A percentile compares a stretch with the other conserved stretches of the same genome.
Conservation (phyloP, 2,329 filamentous ascomycete genomes). For the Sordariomycetes sp. region DNA sequence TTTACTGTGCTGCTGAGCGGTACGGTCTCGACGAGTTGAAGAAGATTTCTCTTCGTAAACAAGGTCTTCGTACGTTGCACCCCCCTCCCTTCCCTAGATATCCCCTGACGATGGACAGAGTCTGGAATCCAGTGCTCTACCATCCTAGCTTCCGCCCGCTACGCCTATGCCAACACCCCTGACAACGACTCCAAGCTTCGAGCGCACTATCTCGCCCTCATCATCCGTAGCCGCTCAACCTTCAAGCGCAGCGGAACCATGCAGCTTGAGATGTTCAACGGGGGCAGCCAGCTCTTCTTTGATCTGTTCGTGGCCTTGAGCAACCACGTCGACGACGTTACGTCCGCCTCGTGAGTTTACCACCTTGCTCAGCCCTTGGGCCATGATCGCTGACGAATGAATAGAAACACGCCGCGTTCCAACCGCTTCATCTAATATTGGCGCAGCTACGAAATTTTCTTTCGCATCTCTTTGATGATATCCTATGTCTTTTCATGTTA, state of each 20-base stretch:
- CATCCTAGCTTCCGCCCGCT: slow-evolving; percentile 80
- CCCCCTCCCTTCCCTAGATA: neutral
- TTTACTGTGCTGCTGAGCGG: slow-evolving; percentile 82
- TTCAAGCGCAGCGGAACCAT: slow-evolving; percentile 93
- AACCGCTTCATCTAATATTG: slow-evolving; percentile 28
- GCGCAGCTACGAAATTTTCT: neutral
- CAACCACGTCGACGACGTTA: slow-evolving; percentile 74
- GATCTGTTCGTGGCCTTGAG: slow-evolving; percentile 89
- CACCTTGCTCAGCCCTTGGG: neutral
- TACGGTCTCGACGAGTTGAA: slow-evolving; percentile 81
- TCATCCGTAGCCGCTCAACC: slow-evolving; percentile 77
- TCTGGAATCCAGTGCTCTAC: slow-evolving; percentile 76
- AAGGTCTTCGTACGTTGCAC: slow-evolving; percentile 60
- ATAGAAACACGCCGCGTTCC: slow-evolving; percentile 34
- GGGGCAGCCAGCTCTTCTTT: slow-evolving; percentile 78
- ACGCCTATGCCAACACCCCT: slow-evolving; percentile 80
- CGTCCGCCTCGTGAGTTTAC: slow-evolving; percentile 41
- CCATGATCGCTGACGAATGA: neutral
- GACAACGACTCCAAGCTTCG: slow-evolving; percentile 85
- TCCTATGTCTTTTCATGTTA: slow-evolving; percentile 4
- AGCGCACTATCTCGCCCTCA: slow-evolving; percentile 85
- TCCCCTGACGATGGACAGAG: slow-evolving; percentile 29
- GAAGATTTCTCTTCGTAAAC: slow-evolving; percentile 76
- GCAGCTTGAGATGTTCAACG: slow-evolving; percentile 89
- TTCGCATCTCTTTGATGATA: neutral